These are phyloP conservation scores for Microthyrium microscopicum DNA, from an alignment of 2,329 filamentous ascomycete species.

Conservation along the genomic window DNA sequence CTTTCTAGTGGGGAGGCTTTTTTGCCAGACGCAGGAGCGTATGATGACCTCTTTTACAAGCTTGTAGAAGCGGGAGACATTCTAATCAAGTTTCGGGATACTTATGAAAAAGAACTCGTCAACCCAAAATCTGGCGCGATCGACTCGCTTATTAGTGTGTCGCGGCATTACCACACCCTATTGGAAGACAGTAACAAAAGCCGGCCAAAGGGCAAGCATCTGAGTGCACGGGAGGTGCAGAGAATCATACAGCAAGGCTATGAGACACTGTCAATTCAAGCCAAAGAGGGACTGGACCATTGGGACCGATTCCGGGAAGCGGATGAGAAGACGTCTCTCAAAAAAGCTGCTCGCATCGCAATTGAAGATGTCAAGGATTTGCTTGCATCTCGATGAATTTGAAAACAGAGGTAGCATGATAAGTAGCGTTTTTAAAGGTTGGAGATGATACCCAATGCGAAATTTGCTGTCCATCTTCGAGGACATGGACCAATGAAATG, in stretches of 20 bases:
- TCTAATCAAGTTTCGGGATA: conserved; percentile 64
- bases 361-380: conserved; percentile 50
- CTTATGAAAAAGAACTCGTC: conserved; percentile 37
- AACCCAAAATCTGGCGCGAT: conserved; percentile 40
- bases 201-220: conserved; percentile 27
- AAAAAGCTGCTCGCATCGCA: conserved; percentile 67
- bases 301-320: conserved; percentile 81
- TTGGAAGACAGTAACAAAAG: conserved; percentile 33
- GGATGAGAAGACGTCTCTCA: conserved; percentile 67
- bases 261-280: conserved; percentile 81
- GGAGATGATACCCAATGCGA: too few relatives aligned
- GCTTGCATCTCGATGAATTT: too few relatives aligned
- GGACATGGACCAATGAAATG: too few relatives aligned
- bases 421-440: too few relatives aligned
- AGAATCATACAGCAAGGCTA: conserved; percentile 93
- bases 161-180: conserved; percentile 71
- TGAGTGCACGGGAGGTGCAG: conserved; percentile 71
- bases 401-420: too few relatives aligned
- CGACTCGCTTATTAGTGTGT: conserved; percentile 67
- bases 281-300: conserved; percentile 68
- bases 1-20: conserved; percentile 81
- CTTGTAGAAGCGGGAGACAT: conserved; percentile 81
- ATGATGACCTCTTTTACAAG: conserved; percentile 98
- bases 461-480: too few relatives aligned
- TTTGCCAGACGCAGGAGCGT: conserved; percentile 68